These are phyloP conservation scores for Linanthus parryae DNA, from an alignment of 148 eudicot species.

Conservation along the genomic window DNA sequence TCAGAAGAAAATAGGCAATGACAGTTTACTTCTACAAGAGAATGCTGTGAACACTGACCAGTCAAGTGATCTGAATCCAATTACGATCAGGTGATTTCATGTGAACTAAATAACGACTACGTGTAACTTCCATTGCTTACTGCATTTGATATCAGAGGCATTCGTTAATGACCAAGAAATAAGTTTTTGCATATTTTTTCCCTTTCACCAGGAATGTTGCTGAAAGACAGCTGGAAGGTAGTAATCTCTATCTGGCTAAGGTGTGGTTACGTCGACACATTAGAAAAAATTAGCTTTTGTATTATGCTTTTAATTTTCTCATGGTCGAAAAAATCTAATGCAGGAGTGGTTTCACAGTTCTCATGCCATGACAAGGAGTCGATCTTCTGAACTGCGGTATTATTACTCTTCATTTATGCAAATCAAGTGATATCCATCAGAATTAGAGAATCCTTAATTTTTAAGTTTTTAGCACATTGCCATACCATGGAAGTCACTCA, in stretches of 20 bases:
- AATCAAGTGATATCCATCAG: background rate
- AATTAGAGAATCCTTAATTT: too few species aligned
- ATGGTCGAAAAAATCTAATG: background rate
- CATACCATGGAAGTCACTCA: too few species aligned
- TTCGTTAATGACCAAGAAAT: too few species aligned
- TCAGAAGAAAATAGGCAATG: constrained; percentile 18
- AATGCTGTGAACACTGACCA: constrained; percentile 21
- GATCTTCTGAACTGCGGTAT: constrained; percentile 49
- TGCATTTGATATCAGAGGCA: too few species aligned
- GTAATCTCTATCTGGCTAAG: constrained; percentile 38
- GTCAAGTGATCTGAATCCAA: constrained; percentile 21
- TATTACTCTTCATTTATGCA: background rate
- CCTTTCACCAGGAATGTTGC: constrained; percentile 20
- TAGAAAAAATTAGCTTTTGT: constrained; percentile 1
- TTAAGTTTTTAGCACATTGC: too few species aligned
- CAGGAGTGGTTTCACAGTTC: constrained; percentile 54
- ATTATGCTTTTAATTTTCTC: background rate
- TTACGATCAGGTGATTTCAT: constrained; percentile 23
- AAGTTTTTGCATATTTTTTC: background rate
- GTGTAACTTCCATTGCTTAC: too few species aligned
- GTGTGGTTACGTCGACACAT: constrained; percentile 9
- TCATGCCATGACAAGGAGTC: constrained; percentile 55
- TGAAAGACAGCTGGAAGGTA: constrained; percentile 29
- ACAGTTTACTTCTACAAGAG: constrained; percentile 14
- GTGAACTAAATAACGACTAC: too few species aligned